Evolutionary conservation across 1,284 basidiomycete genomes (phyloP).

Genomic region (Ganoderma leucocontextum): DNA sequence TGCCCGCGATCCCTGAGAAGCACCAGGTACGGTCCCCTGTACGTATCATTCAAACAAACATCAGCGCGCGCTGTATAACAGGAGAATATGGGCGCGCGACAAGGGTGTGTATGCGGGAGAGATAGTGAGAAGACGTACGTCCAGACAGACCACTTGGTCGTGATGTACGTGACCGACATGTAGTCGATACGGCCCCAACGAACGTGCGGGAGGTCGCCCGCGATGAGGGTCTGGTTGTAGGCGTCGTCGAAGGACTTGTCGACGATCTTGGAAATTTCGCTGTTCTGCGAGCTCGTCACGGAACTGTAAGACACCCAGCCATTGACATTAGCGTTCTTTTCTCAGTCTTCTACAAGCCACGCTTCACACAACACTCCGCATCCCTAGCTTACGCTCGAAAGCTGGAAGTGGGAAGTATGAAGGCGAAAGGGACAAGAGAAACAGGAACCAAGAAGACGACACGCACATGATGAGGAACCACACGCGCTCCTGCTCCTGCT

Average conservation of each 20-base stretch:
- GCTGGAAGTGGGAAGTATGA: background rate
- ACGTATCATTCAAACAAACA: background rate
- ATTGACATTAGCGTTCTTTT: background rate
- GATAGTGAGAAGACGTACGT: constrained; percentile 54
- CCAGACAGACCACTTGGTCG: constrained; percentile 85
- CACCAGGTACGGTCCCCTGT: constrained; percentile 75
- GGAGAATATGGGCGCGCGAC: background rate
- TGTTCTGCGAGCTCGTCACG: constrained; percentile 62
- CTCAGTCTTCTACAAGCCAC: background rate
- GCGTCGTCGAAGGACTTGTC: constrained; percentile 76
- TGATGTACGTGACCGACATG: constrained; percentile 78
- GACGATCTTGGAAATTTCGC: constrained; percentile 70
- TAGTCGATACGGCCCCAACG: constrained; percentile 85
- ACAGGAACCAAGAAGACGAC: background rate
- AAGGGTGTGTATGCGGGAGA: constrained; percentile 11
- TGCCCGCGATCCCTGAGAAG: constrained; percentile 72
- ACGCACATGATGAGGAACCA: constrained; percentile 80
- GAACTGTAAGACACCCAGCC: constrained; percentile 52
- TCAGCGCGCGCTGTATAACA: background rate
- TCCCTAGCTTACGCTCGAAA: background rate
- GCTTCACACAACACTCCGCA: background rate
- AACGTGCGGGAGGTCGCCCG: constrained; percentile 72
- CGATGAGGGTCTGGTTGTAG: constrained; percentile 66
- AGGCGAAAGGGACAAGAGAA: background rate
- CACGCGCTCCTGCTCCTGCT: constrained; percentile 70